Base-by-base conservation (phyloP, 1,284 basidiomycete genomes). In the Marasmius sp. region DNA sequence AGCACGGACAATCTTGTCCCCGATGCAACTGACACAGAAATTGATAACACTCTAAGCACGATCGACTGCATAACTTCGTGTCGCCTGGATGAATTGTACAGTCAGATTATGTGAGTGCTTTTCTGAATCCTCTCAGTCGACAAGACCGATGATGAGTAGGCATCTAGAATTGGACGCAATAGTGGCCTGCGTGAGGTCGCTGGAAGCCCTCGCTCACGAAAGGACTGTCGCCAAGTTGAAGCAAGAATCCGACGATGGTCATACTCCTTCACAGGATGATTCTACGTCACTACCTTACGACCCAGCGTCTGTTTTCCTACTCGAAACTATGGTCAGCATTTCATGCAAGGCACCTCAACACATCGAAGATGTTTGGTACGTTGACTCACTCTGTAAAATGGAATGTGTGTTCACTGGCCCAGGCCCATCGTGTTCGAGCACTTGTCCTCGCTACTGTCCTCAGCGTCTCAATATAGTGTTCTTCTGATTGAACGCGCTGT, bases 61-160 rank as follows among this genome's bases (percentile, higher is more conserved):
- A 92, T 98, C 53, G 97, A 99, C 73, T 98, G 95, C 72, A 90
- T 99, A 64, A 89, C 89, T 3, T 95, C 94, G 8, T 99, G 97
- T 74, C 88, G 93, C 54, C 78, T 99, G 27, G 96, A 98, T 67
- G 95, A 98, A 72, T 81, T 99, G 1, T 98, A 98, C 75, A 88
- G 85, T 48, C 94, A 98, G 73, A 93, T 98, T 37, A 88, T 92
- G 91, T 94, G 72, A 72, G 92, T 82, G 33, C 20, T 4, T 51
- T 48, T 61, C 53, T 14, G 53, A 43, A 27, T 8, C 45, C 41
- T 18, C 57, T 45, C 48, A 47, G 33, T 18, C 34, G 39, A 6
- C 49, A 48, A 63, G 54, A n/a, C 50, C 66, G 36, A 27, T 53
- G 34, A 43, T 58, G 36, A 48, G 22, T 66, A 95, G 92, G 78